Percentiles rank a stretch among this genome's conserved stretches.
These are phyloP conservation scores for Chaetomium sp. DNA, from an alignment of 2,329 filamentous ascomycete species.

Conservation along the genomic window DNA sequence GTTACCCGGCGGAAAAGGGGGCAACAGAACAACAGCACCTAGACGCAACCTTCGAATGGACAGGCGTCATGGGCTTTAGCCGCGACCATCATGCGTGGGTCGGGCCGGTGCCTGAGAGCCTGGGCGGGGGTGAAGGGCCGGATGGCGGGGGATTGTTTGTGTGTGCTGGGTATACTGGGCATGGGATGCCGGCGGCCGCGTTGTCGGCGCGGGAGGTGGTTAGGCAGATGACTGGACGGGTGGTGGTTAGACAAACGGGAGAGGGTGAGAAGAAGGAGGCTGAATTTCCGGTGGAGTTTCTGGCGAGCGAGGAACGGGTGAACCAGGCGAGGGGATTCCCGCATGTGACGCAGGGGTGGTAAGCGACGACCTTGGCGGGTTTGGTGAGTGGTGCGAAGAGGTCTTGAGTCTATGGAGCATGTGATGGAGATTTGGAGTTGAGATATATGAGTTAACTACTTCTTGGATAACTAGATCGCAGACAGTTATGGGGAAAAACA, in stretches of 20 bases:
- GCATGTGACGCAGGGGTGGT: slow-evolving; percentile 11
- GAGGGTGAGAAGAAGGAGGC: neutral
- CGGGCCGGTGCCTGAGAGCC: slow-evolving; percentile 51
- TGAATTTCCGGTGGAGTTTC: slow-evolving; percentile 15
- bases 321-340: slow-evolving; percentile 6
- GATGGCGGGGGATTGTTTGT: slow-evolving; percentile 49
- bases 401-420: neutral
- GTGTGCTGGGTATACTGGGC: slow-evolving; percentile 62
- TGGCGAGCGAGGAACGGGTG: slow-evolving; percentile 17
- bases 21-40: slow-evolving; percentile 30
- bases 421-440: neutral
- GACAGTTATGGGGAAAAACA: no score
- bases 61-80: slow-evolving; percentile 73
- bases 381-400: slow-evolving; percentile 1
- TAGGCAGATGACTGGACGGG: slow-evolving; percentile 43
- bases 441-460: neutral
- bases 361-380: slow-evolving; percentile 11
- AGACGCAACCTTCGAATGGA: slow-evolving; percentile 59
- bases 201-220: slow-evolving; percentile 59
- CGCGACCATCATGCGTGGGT: slow-evolving; percentile 65
- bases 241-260: neutral
- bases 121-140: slow-evolving; percentile 42
- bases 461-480: neutral
- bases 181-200: slow-evolving; percentile 71
- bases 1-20: neutral